These are phyloP conservation scores for Forsythia suspensa DNA, from an alignment of 257 asterid species.

Conservation along the genomic window DNA sequence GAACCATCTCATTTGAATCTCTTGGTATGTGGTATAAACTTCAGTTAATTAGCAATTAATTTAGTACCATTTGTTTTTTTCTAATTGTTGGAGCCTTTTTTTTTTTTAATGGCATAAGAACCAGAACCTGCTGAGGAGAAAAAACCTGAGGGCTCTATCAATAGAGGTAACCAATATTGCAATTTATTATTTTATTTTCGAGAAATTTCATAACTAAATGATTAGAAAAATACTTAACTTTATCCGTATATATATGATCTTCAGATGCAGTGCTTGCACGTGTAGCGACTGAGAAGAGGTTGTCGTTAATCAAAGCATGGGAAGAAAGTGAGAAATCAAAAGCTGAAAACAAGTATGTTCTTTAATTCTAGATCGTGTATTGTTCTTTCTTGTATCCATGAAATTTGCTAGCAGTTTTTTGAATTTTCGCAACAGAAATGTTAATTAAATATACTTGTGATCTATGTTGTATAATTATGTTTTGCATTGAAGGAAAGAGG, in stretches of 20 bases:
- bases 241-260: not conserved
- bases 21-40: not conserved
- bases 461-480: not conserved
- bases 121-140: conserved; percentile 37
- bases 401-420: not conserved
- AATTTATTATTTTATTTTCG: conserved; percentile 5
- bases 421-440: not conserved
- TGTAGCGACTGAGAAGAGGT: conserved; percentile 51
- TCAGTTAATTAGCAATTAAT: not conserved
- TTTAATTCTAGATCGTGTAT: not conserved
- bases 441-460: not conserved
- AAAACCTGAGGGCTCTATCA: conserved; percentile 31
- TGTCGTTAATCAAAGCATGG: conserved; percentile 61
- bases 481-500: not conserved
- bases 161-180: conserved; percentile 40
- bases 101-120: conserved; percentile 15
- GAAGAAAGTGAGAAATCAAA: conserved; percentile 69
- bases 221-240: not conserved
- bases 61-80: not conserved
- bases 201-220: conserved; percentile 2
- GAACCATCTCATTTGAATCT: not conserved
- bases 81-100: conserved; percentile 12
- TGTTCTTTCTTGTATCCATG: not conserved
- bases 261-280: conserved; percentile 56
- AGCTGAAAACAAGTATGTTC: conserved; percentile 63